These are phyloP conservation scores for Mycena citricolor DNA, from an alignment of 1,284 basidiomycete species.

Conservation along the genomic window DNA sequence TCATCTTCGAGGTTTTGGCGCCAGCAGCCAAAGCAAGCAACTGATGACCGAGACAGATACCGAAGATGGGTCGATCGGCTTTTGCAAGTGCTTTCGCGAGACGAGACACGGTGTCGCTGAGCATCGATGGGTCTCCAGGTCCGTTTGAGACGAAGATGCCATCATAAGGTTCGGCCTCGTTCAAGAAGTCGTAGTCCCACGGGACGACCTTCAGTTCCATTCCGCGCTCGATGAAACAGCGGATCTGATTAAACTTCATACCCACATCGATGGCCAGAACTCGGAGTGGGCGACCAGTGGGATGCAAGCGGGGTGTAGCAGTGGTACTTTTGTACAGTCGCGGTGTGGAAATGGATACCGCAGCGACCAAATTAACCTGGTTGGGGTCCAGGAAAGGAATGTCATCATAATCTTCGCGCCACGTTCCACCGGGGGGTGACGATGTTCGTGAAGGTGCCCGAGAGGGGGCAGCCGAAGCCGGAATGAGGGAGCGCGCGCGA, in stretches of 20 bases:
- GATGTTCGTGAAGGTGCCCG: constrained; percentile 53
- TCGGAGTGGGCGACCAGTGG: constrained; percentile 78
- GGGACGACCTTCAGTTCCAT: constrained; percentile 97
- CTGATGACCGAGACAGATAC: constrained; percentile 99
- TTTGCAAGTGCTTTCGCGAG: constrained; percentile 74
- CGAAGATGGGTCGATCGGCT: constrained; percentile 88
- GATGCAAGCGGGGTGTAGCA: constrained; percentile 70
- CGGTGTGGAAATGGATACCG: constrained; percentile 77
- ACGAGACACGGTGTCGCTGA: constrained; percentile 71
- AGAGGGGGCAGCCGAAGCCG: constrained; percentile 45
- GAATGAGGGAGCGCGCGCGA: constrained; percentile 32
- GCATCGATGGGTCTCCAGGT: constrained; percentile 93
- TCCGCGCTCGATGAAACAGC: constrained; percentile 93
- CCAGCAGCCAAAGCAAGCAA: constrained; percentile 94
- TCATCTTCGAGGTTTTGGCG: constrained; percentile 96
- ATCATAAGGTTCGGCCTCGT: constrained; percentile 81
- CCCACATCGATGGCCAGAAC: constrained; percentile 95
- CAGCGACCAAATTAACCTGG: constrained; percentile 85
- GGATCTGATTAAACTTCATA: constrained; percentile 99
- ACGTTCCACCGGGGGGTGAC: constrained; percentile 55
- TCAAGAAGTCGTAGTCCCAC: constrained; percentile 92
- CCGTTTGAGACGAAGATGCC: constrained; percentile 98
- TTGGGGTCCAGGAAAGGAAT: constrained; percentile 91
- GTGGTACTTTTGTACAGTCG: constrained; percentile 67
- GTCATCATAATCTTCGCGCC: constrained; percentile 83